phyloP scores from a whole-genome alignment of 2,329 filamentous ascomycete genomes.

The Colletotrichum sp. region DNA sequence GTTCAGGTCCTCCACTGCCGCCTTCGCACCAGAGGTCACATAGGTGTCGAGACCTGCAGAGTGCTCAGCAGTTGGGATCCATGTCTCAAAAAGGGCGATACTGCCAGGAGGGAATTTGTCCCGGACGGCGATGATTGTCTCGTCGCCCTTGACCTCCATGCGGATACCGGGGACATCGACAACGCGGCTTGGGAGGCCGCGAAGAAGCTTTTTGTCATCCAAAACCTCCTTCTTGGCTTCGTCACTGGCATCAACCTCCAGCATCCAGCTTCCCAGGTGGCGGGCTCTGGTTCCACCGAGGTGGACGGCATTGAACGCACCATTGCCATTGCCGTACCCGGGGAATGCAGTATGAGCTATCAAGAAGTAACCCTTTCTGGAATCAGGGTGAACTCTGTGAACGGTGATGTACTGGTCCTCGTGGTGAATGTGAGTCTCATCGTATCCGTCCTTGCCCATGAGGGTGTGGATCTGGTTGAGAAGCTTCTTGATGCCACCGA shows the following conservation, averaged over 20 bases:
- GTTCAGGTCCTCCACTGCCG: conserved; percentile 77
- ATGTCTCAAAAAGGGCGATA: conserved; percentile 95
- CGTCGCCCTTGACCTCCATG: conserved; percentile 73
- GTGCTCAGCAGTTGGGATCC: conserved; percentile 88
- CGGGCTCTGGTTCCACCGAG: conserved; percentile 85
- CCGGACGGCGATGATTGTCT: conserved; percentile 81
- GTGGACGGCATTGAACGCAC: conserved; percentile 78
- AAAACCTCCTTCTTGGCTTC: conserved; percentile 70
- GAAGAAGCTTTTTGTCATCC: conserved; percentile 73
- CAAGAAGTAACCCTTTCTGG: conserved; percentile 91
- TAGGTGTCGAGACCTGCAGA: conserved; percentile 83
- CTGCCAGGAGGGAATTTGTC: conserved; percentile 91
- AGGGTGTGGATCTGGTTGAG: conserved; percentile 93
- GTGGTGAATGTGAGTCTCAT: conserved; percentile 96
- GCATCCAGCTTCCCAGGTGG: conserved; percentile 87
- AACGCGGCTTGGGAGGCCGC: conserved; percentile 84
- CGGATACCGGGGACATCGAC: conserved; percentile 75
- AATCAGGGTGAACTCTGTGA: conserved; percentile 90
- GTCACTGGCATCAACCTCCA: conserved; percentile 83
- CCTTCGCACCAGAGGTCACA: conserved; percentile 80
- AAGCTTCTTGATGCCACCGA: conserved; percentile 88
- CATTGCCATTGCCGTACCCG: conserved; percentile 85
- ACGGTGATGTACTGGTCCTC: conserved; percentile 96
- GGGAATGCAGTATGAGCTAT: conserved; percentile 97
- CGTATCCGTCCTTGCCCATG: conserved; percentile 94